Evolutionary conservation across 1,139 yeast genomes (phyloP).

Genomic region (Pichia sp.): DNA sequence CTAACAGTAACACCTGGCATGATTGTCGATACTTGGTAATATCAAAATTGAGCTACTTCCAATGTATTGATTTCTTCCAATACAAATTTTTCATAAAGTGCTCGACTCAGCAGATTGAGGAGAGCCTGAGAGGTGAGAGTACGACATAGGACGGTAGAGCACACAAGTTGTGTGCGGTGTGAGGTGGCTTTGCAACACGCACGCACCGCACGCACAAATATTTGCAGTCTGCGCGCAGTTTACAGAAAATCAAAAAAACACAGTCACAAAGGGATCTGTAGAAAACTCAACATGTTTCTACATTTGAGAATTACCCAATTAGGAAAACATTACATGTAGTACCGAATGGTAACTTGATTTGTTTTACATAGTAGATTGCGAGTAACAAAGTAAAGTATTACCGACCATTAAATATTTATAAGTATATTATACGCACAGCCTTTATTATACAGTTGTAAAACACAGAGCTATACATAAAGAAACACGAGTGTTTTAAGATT

Average conservation of each 20-base stretch:
- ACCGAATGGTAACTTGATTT: no score
- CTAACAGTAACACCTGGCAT: conserved; percentile 99
- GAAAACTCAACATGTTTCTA: neutral
- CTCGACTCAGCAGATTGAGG: neutral
- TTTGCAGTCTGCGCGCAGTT: neutral
- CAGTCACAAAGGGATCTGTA: neutral
- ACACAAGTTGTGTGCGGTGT: neutral
- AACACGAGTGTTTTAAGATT: neutral
- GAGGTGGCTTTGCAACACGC: neutral
- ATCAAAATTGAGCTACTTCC: neutral
- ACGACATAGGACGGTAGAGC: neutral
- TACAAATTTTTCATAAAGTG: neutral
- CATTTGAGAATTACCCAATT: neutral
- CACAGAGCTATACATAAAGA: conserved; percentile 7
- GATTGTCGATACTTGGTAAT: conserved; percentile 28
- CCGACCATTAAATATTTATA: neutral
- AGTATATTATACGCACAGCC: conserved; percentile 3
- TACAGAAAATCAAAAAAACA: neutral
- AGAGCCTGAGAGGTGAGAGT: neutral
- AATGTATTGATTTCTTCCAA: neutral
- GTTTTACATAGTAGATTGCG: no score
- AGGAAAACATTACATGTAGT: neutral
- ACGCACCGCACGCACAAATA: neutral
- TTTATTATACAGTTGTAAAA: conserved; percentile 4
- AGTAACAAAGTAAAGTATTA: neutral